Conservation (phyloP, 192 early-diverging fungal species). For the Podila minutissima region DNA sequence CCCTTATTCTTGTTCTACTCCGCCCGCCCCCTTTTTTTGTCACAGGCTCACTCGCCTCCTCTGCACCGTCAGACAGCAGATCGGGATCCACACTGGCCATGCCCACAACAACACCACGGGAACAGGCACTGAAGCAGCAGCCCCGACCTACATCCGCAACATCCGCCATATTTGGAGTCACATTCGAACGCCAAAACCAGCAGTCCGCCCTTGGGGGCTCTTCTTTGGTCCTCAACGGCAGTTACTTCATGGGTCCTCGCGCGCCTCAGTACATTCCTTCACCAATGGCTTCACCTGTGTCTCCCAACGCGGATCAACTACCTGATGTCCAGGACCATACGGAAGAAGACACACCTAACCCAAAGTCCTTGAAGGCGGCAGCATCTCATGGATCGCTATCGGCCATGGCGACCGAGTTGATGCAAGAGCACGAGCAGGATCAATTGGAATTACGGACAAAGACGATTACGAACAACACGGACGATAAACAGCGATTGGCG, state of each 20-base stretch:
- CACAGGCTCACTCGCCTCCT: constrained; percentile 12
- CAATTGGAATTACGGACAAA: background rate
- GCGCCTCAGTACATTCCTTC: constrained; percentile 50
- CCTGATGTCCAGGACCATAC: background rate
- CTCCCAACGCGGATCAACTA: background rate
- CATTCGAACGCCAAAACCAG: constrained; percentile 16
- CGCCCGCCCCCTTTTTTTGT: background rate
- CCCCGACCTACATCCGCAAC: constrained; percentile 17
- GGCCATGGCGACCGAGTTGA: constrained; percentile 5
- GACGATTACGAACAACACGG: background rate
- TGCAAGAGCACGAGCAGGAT: constrained; percentile 4
- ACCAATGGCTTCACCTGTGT: constrained; percentile 30
- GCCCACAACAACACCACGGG: background rate
- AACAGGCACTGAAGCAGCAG: background rate
- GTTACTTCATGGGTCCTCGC: constrained; percentile 34
- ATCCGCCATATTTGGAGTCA: constrained; percentile 40
- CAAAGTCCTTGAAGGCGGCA: background rate
- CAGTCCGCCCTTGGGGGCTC: background rate
- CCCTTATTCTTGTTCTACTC: background rate
- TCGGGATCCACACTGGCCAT: constrained; percentile 5
- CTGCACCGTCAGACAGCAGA: constrained; percentile 6
- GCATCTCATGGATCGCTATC: constrained; percentile 22
- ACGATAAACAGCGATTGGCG: background rate
- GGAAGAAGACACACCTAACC: background rate
- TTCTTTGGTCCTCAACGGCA: constrained; percentile 24